Evolutionary conservation across 1,284 basidiomycete genomes (phyloP).

Genomic region (Puccinia novopanici): DNA sequence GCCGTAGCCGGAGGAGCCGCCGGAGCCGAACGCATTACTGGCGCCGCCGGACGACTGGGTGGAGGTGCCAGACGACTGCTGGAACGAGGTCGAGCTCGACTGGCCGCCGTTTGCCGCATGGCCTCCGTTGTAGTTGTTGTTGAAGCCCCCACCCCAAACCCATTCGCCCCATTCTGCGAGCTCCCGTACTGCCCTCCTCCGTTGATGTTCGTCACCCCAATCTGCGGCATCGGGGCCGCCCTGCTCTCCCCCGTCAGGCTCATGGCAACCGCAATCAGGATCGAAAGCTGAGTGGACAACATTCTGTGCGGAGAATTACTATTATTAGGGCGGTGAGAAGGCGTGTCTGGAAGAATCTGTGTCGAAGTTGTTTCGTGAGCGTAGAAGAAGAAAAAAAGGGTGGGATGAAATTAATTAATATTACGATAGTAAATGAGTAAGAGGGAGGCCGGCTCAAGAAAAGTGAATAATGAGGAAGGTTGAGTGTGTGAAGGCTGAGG

Average conservation of each 20-base stretch:
- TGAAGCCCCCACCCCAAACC: not conserved
- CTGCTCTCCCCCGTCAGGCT: not conserved
- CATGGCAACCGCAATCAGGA: not conserved
- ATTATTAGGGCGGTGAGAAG: not conserved
- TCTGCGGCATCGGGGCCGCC: conserved; percentile 4
- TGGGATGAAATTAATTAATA: not conserved
- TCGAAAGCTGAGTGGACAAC: not conserved
- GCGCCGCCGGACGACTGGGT: not conserved
- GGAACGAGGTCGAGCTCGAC: not conserved
- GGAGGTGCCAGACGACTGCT: conserved; percentile 1
- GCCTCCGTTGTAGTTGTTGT: not conserved
- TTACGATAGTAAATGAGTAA: not conserved
- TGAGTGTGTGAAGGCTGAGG: not conserved
- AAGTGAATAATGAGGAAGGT: not conserved
- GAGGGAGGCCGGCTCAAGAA: conserved; percentile 23
- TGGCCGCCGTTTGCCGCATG: not conserved
- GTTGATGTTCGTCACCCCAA: not conserved
- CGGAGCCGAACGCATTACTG: not conserved
- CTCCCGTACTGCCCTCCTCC: not conserved
- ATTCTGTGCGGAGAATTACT: not conserved
- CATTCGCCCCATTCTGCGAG: not conserved
- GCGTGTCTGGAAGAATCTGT: not conserved
- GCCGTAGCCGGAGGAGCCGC: not conserved
- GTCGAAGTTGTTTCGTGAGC: not conserved
- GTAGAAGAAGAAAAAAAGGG: not conserved